Percentiles rank a stretch among this genome's conserved stretches.
These are phyloP conservation scores for Puccinellia tenuiflora DNA, from an alignment of 176 grass and related monocot genomes.

Conservation along the genomic window DNA sequence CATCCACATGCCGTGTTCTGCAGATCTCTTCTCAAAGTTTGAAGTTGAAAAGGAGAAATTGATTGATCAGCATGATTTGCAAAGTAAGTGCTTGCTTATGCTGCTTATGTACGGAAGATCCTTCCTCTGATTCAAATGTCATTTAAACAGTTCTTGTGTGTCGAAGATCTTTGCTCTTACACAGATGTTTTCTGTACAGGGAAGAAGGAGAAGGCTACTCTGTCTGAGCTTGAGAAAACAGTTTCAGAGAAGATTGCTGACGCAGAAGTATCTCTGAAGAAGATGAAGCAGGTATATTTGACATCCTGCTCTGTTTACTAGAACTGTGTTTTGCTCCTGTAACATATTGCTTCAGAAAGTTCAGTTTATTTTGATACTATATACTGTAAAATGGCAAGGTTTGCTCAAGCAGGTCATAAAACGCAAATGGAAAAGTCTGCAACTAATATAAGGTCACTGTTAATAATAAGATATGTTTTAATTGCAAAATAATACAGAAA, in stretches of 20 bases:
- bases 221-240: slow-evolving; percentile 62
- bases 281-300: slow-evolving; percentile 64
- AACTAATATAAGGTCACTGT: slow-evolving; percentile 8
- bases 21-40: slow-evolving; percentile 80
- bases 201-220: slow-evolving; percentile 70
- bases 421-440: slow-evolving; percentile 69
- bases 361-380: background rate
- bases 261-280: slow-evolving; percentile 73
- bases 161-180: background rate
- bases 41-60: slow-evolving; percentile 90
- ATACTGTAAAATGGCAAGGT: slow-evolving; percentile 81
- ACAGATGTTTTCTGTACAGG: slow-evolving; percentile 24
- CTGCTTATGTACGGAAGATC: background rate
- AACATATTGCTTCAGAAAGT: background rate
- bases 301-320: background rate
- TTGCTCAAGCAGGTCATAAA: slow-evolving; percentile 69
- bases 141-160: background rate
- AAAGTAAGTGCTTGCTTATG: slow-evolving; percentile 39
- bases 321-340: background rate
- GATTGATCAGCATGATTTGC: slow-evolving; percentile 57
- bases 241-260: slow-evolving; percentile 59
- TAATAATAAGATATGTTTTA: slow-evolving; percentile 2
- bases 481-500: background rate
- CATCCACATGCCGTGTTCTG: background rate
- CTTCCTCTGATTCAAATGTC: background rate